Evolutionary conservation across 2,329 filamentous ascomycete genomes (phyloP).

Genomic region (Fusarium cicatricum): DNA sequence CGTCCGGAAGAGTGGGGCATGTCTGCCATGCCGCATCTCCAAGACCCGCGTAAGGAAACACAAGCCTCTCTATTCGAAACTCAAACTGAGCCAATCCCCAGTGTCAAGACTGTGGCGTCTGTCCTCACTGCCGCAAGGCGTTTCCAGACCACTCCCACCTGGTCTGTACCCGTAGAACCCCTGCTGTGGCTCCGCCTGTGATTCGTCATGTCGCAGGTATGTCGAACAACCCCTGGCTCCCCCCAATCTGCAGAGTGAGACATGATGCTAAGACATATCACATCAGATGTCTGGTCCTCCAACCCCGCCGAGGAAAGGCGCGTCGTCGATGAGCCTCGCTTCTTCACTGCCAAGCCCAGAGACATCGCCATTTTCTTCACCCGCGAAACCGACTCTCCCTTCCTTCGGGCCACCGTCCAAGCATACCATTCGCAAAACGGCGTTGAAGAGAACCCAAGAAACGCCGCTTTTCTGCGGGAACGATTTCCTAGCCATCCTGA

Average conservation of each 20-base stretch:
- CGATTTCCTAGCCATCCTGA: constrained; percentile 47
- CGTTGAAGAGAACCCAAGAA: constrained; percentile 45
- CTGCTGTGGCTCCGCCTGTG: constrained; percentile 49
- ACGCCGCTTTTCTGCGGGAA: constrained; percentile 50
- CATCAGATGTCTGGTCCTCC: constrained; percentile 50
- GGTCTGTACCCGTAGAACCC: constrained; percentile 51
- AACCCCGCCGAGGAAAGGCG: constrained; percentile 47
- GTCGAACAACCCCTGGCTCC: constrained; percentile 32
- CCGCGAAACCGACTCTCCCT: constrained; percentile 48
- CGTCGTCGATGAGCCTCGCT: constrained; percentile 46
- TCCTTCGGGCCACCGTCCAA: constrained; percentile 50
- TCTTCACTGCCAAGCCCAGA: constrained; percentile 49
- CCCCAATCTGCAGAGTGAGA: constrained; percentile 32
- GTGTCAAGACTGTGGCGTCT: constrained; percentile 53
- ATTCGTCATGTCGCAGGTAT: constrained; percentile 51
- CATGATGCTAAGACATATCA: constrained; percentile 39
- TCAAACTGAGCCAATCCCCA: constrained; percentile 44
- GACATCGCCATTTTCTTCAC: constrained; percentile 50
- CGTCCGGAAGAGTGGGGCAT: constrained; percentile 59
- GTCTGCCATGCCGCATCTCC: constrained; percentile 57
- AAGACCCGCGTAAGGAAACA: constrained; percentile 56
- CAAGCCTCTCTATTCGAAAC: constrained; percentile 23
- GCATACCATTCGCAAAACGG: constrained; percentile 47
- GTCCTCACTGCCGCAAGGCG: constrained; percentile 52
- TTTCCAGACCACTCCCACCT: constrained; percentile 53